phyloP scores from a whole-genome alignment of 371 early-diverging fungal genomes.

The Actinomucor elegans region DNA sequence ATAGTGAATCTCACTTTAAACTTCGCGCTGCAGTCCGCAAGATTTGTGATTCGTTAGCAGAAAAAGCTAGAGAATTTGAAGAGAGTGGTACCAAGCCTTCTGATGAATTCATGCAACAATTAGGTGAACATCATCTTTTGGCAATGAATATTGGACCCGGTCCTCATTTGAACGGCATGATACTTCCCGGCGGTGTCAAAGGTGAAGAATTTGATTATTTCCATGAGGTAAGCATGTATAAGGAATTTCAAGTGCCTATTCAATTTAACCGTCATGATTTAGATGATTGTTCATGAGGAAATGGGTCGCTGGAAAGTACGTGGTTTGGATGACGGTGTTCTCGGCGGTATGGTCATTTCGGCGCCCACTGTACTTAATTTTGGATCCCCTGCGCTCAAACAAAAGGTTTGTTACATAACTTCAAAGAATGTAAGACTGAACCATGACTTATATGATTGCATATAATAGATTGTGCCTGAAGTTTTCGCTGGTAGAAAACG shows the following conservation, averaged over 20 bases:
- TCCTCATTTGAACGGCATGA: conserved; percentile 32
- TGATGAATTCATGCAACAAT: conserved; percentile 48
- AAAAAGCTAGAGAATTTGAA: conserved; percentile 43
- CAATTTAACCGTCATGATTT: conserved; percentile 45
- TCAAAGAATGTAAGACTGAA: neutral
- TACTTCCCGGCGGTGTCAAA: conserved; percentile 51
- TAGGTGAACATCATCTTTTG: conserved; percentile 38
- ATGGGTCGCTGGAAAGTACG: conserved; percentile 58
- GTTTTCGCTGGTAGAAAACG: conserved; percentile 72
- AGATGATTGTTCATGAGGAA: conserved; percentile 78
- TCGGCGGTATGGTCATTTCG: conserved; percentile 50
- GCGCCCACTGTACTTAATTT: conserved; percentile 64
- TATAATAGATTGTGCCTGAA: conserved; percentile 62
- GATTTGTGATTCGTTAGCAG: conserved; percentile 40
- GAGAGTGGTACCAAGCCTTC: conserved; percentile 45
- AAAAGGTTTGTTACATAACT: conserved; percentile 25
- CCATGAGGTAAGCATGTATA: conserved; percentile 42
- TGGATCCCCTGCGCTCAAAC: conserved; percentile 38
- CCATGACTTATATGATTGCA: neutral
- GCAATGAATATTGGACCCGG: conserved; percentile 38
- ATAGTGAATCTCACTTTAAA: conserved; percentile 51
- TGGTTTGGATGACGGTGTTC: conserved; percentile 48
- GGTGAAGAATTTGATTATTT: conserved; percentile 72
- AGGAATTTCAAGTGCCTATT: neutral
- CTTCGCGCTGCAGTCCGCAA: conserved; percentile 41